These are phyloP conservation scores for Yamadazyma sp. DNA, from an alignment of 1,139 yeast genomes.

Conservation along the genomic window DNA sequence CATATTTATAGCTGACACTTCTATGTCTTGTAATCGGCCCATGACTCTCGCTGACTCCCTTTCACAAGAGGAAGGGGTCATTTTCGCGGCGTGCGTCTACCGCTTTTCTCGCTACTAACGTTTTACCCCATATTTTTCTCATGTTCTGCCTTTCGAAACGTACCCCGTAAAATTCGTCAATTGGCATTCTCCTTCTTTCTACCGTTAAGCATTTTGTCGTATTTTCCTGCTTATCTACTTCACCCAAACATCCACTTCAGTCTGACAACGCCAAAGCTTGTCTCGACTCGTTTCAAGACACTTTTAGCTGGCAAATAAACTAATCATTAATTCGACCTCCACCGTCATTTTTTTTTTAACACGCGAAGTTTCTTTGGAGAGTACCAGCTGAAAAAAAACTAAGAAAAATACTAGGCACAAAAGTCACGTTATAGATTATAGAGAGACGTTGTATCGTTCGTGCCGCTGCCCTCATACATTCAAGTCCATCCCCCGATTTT, in stretches of 20 bases:
- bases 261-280: background rate
- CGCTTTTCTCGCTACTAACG: slow-evolving; percentile 1
- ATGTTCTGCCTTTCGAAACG: background rate
- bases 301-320: no score
- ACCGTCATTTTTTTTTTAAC: slow-evolving; percentile 1
- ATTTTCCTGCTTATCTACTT: no score
- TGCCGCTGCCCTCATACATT: no score
- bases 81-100: background rate
- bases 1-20: no score
- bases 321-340: background rate
- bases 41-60: background rate
- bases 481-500: no score
- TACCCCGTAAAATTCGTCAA: background rate
- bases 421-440: slow-evolving; percentile 1
- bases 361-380: slow-evolving; percentile 1
- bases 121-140: slow-evolving; percentile 8
- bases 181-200: background rate
- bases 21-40: background rate
- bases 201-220: no score
- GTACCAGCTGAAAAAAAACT: no score
- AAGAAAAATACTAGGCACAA: background rate
- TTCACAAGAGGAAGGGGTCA: no score
- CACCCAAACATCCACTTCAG: no score
- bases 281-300: no score
- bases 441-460: background rate